Evolutionary conservation across 345 rosid species (phyloP), one percentile per base, ranked within the genome.

Genomic region (Euphorbia tirucalli): DNA sequence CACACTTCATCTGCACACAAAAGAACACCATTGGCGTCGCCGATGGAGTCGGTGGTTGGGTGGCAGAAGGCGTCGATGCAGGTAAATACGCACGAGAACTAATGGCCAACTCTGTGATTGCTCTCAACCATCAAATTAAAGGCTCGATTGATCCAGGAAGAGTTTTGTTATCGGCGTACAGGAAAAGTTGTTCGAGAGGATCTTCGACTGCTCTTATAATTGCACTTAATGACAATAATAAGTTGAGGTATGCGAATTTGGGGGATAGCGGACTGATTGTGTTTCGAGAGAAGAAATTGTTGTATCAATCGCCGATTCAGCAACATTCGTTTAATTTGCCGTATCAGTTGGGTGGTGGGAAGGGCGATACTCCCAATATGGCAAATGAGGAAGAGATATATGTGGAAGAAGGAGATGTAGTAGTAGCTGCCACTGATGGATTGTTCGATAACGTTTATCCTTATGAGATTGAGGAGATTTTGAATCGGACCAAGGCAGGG

Each of bases 21-120:
- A 35, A 64, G 63, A 44, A 62, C 8, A 28, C 74, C 18, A 19
- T 79, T 2, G 79, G 76, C 3, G 67, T 79, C 6, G 79, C 79
- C 10, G 79, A 79, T 48, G 82, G 79, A 4, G 79, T 79, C 14
- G 74, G 82, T 0, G 74, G 71, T 0, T 75, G 82, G 82, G 74
- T 64, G 0, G 24, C 3, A 0, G n/a, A 28, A 4, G 81, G 78
- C 0, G 25, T 70, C 1, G 81, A 57, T 37, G 43, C 76, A 0
- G 76, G 79, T 5, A 3, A 61, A 11, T 79, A 71, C 19, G 41
- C 82, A 0, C 32, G 79, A 3, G 49, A 79, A 10, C 76, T 79
- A 2, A 68, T 75, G 77, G 2, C 2, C 7, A 75, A 79, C 28
- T 65, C 35, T n/a, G 8, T 68, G 0, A 3, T 5, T 3, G 66